Evolutionary conservation across 2,329 filamentous ascomycete genomes (phyloP).

Genomic region (Alternaria sp.): DNA sequence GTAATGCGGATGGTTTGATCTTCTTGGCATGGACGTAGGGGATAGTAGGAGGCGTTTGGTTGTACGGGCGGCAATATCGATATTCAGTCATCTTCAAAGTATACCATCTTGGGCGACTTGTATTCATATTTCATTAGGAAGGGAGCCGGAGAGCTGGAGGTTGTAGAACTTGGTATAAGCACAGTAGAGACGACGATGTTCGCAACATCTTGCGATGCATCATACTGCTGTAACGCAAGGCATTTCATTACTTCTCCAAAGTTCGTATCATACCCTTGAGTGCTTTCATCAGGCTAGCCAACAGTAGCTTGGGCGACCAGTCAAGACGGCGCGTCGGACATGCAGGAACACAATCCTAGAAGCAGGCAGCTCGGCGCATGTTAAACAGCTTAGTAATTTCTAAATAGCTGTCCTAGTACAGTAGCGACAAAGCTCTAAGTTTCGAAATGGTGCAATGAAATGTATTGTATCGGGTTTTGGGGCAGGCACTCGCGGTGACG

Average conservation of each 20-base stretch:
- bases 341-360: not conserved
- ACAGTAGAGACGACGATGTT: not conserved
- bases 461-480: not conserved
- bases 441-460: not conserved
- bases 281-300: not conserved
- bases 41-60: not conserved
- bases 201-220: not conserved
- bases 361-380: not conserved
- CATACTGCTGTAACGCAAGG: not conserved
- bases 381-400: too few relatives aligned
- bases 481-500: constrained; percentile 1
- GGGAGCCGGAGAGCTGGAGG: too few relatives aligned
- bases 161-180: not conserved
- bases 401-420: not conserved
- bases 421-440: not conserved
- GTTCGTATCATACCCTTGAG: not conserved
- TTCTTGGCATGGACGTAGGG: not conserved
- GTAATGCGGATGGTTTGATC: not conserved
- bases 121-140: not conserved
- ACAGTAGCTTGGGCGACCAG: not conserved
- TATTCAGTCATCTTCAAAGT: not conserved
- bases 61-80: not conserved
- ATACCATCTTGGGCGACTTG: not conserved
- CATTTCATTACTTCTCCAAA: not conserved
- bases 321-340: not conserved